Conservation (phyloP, 2,329 filamentous ascomycete genomes). For the Aureobasidium sp. region DNA sequence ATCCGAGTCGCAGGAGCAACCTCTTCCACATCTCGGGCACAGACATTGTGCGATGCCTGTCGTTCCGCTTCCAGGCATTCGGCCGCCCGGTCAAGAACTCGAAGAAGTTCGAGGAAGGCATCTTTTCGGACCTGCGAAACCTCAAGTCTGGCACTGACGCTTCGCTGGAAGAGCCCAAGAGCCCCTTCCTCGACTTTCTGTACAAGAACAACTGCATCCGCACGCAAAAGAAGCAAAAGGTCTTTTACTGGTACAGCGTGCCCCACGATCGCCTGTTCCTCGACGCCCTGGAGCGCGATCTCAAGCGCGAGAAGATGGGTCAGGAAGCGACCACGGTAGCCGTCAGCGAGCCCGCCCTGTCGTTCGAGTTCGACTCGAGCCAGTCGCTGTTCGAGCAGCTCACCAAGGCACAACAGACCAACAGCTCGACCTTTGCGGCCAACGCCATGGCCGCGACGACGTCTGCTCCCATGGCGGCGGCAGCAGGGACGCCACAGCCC, state of each 20-base stretch:
- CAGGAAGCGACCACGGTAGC: constrained; percentile 96
- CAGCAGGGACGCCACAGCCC: constrained; percentile 65
- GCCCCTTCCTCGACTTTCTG: constrained; percentile 93
- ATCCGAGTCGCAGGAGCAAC: constrained; percentile 63
- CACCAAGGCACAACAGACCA: constrained; percentile 98
- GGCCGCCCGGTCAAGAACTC: constrained; percentile 98
- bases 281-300: constrained; percentile 89
- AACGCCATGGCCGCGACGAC: not conserved
- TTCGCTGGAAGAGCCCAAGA: constrained; percentile 97
- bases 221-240: constrained; percentile 99
- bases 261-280: constrained; percentile 96
- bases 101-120: constrained; percentile 99
- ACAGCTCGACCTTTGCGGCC: constrained; percentile 77
- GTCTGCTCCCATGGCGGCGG: constrained; percentile 92
- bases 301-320: constrained; percentile 99
- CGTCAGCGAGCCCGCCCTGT: constrained; percentile 92
- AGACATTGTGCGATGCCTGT: constrained; percentile 95
- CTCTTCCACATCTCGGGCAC: constrained; percentile 99
- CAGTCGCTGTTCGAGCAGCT: constrained; percentile 99
- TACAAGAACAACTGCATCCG: constrained; percentile 99
- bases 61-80: constrained; percentile 97
- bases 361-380: constrained; percentile 98
- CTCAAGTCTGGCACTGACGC: constrained; percentile 97
- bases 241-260: constrained; percentile 99
- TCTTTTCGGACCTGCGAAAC: constrained; percentile 97